A percentile compares a stretch with the other conserved stretches of the same genome.
These are phyloP conservation scores for Flaveria bidentis DNA, from an alignment of 129 eudicot species.

Conservation along the genomic window DNA sequence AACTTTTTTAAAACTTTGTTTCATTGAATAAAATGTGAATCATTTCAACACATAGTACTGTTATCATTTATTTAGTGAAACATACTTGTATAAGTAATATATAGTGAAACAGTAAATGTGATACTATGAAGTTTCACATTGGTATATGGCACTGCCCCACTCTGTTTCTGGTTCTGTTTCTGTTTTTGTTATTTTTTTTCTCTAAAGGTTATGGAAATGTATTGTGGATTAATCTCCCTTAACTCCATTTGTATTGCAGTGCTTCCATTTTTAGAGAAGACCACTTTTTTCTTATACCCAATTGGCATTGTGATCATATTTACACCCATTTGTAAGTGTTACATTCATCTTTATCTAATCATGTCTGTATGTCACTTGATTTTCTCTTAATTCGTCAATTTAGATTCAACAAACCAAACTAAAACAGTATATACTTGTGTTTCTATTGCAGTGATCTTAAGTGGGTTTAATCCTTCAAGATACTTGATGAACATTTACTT, in stretches of 20 bases:
- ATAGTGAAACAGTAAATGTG: not conserved
- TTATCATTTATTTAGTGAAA: not conserved
- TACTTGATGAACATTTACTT: conserved; percentile 92
- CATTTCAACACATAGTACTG: not conserved
- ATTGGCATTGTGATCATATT: conserved; percentile 87
- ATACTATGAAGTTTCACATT: not conserved
- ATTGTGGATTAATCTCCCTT: not conserved
- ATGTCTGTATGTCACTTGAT: not conserved
- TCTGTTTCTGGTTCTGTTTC: not conserved
- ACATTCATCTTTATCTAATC: not conserved
- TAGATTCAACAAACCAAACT: not conserved
- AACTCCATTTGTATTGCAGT: conserved; percentile 54
- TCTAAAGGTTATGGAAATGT: not conserved
- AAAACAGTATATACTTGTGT: not conserved
- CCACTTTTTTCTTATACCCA: conserved; percentile 92
- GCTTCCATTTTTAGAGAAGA: conserved; percentile 91
- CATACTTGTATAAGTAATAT: too few relatives aligned
- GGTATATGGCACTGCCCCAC: not conserved
- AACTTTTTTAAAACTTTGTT: not conserved
- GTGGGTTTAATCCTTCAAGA: conserved; percentile 97
- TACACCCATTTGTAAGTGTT: conserved; percentile 80
- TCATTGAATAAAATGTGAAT: not conserved
- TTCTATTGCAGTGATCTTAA: conserved; percentile 64
- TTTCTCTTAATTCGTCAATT: not conserved
- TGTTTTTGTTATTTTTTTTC: not conserved